Base-by-base conservation (phyloP, 2,329 filamentous ascomycete genomes). In the Didymella exigua region DNA sequence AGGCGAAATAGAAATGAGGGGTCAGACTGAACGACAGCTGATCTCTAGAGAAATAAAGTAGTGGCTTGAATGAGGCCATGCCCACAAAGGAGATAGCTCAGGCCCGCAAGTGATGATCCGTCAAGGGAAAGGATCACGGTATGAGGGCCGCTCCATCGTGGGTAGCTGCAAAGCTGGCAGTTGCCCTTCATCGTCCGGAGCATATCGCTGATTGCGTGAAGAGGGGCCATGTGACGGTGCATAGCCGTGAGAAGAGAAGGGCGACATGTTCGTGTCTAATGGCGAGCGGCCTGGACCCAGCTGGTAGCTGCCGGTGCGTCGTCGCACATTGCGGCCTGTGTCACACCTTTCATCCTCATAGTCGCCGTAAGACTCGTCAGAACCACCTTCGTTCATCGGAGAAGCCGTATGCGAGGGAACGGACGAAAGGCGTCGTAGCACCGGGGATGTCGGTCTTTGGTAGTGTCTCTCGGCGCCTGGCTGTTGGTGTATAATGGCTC, bases 401-500 rank as follows among this genome's bases (percentile, higher is more conserved):
- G 69, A 70, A 8, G 67, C 59, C 6, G 62, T 65, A 33, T 56
- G 64, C 7, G 70, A 73, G 10, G 65, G 67, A n/a, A 62, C 60
- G 4, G 63, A 57, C 7, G 73, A 75, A 2, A 65, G 36, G 14
- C 72, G 67, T 36, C 75, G 67, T 26, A 72, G 61, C 24, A 77
- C 71, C 9, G 79, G 79, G 3, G 79, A 81, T 19, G 68, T 63
- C 2, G 77, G 77, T 33, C 79, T 72, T 16, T 75, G 73, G 42
- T 78, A 78, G 55, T 79, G 77, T 38, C 76, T 71, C 24, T 81
- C 78, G 7, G 75, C 75, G 13, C 82, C 81, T 2, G 86, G 82
- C 4, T 84, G 84, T 58, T 84, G 82, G 43, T 81, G 75, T 1
- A 91, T 78, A 29, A 91, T 62, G 1, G 67, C 54, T 43, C 68